Evolutionary conservation across 306 rosid species (phyloP).

Genomic region (Lathyrus tuberosus): DNA sequence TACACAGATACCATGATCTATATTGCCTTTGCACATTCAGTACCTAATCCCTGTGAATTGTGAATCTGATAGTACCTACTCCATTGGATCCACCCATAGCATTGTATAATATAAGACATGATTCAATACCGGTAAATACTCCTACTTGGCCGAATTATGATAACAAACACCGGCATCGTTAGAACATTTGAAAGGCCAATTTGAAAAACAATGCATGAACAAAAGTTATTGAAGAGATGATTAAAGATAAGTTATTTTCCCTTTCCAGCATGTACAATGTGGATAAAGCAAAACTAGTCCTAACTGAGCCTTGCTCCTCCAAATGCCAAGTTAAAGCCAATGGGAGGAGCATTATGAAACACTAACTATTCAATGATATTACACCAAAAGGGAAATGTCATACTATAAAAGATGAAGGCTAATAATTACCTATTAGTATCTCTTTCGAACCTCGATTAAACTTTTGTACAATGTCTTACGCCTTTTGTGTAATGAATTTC

Average conservation of each 20-base stretch:
- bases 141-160: not conserved
- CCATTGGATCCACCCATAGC: too few species aligned
- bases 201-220: constrained; percentile 27
- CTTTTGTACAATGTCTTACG: constrained; percentile 44
- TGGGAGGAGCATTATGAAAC: constrained; percentile 33
- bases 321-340: constrained; percentile 33
- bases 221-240: constrained; percentile 21
- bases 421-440: constrained; percentile 41
- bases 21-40: too few species aligned
- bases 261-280: not conserved
- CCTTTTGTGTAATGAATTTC: constrained; percentile 41
- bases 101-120: too few species aligned
- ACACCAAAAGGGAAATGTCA: constrained; percentile 33
- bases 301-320: constrained; percentile 20
- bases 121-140: too few species aligned
- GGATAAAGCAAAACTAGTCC: not conserved
- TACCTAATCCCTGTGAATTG: too few species aligned
- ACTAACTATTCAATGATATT: constrained; percentile 12
- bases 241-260: not conserved
- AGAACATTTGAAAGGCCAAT: constrained; percentile 32
- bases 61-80: too few species aligned
- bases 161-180: not conserved
- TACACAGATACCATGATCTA: too few species aligned
- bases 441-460: constrained; percentile 41
- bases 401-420: constrained; percentile 37